Evolutionary conservation across 345 rosid genomes (phyloP), one percentile per base, ranked within the genome.

Genomic region (Ricinus communis): DNA sequence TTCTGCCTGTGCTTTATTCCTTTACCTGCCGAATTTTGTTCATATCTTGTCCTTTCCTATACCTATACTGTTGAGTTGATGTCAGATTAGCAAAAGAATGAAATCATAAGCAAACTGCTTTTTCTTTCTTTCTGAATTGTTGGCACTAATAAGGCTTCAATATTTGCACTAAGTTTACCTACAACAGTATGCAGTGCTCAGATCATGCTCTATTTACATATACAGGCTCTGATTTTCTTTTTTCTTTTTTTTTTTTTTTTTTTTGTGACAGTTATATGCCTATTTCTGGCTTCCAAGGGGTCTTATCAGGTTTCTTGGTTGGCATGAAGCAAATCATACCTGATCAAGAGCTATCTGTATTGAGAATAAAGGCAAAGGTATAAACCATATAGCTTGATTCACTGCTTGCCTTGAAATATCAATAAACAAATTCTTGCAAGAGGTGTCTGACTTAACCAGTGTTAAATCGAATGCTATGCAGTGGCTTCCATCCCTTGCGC

Each of bases 291-390:
- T 96, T 93, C 79, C 90, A 85, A 78, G 99, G 96, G 73, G 86
- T 93, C 85, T 83, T 93, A 66, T 82, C 86, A 43, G 97, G 94
- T 65, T 85, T 96, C 82, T 84, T 96, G 70, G 99, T 96, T 66
- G 98, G 98, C 49, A 88, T 93, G 69, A 96, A 93, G 86, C 98
- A 96, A 83, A 92, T 96, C 41, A 73, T 91, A 77, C 96, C 98
- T 66, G 99, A 96, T 77, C 99, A 91, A 76, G 97, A 93, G 85
- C 77, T 95, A 54, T 73, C 87, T 61, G 57, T 88, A 40, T 52
- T 93, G 74, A 91, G 80, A 84, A 84, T 93, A 68, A 96, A 89
- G 84, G 93, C 95, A 68, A 96, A 93, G 97, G 97, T 96, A 80
- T 40, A 40, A 28, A 38, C 7, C 1, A 3, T 45, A 18, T 24